Conservation (phyloP, 768 basidiomycete species). For the Pisolithus albus region DNA sequence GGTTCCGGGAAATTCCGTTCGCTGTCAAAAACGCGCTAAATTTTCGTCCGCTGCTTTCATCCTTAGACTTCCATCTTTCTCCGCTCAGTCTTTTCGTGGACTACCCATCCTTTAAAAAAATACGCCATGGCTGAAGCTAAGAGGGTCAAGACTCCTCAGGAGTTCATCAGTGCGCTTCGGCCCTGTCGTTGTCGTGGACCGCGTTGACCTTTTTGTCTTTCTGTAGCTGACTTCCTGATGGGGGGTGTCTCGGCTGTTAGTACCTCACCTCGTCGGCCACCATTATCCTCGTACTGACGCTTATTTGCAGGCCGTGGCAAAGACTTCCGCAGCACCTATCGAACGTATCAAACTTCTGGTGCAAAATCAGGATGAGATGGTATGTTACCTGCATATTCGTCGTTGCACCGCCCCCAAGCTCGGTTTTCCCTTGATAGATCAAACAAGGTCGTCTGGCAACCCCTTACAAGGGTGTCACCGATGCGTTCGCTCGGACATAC, state of each 20-base stretch:
- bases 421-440: conserved; percentile 49
- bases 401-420: not conserved
- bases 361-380: conserved; percentile 99
- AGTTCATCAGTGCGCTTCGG: conserved; percentile 61
- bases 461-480: conserved; percentile 94
- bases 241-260: conserved; percentile 89
- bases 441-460: conserved; percentile 96
- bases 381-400: conserved; percentile 20
- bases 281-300: conserved; percentile 11
- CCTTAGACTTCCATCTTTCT: conserved; percentile 38
- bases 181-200: conserved; percentile 14
- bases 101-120: conserved; percentile 40
- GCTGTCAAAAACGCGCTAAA: conserved; percentile 40
- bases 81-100: conserved; percentile 42
- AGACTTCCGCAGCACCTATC: conserved; percentile 98
- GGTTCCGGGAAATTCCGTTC: conserved; percentile 27
- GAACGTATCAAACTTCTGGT: conserved; percentile 99
- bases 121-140: conserved; percentile 73
- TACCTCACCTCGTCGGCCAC: conserved; percentile 8
- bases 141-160: conserved; percentile 86
- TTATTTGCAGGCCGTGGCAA: conserved; percentile 78
- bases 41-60: conserved; percentile 39
- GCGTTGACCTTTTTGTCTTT: conserved; percentile 22
- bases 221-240: conserved; percentile 87
- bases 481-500: conserved; percentile 92